Percentiles rank a stretch among this genome's conserved stretches.
These are phyloP conservation scores for Acanthamoeba culbertsoni DNA, from an alignment of 208 protist species.

Conservation along the genomic window DNA sequence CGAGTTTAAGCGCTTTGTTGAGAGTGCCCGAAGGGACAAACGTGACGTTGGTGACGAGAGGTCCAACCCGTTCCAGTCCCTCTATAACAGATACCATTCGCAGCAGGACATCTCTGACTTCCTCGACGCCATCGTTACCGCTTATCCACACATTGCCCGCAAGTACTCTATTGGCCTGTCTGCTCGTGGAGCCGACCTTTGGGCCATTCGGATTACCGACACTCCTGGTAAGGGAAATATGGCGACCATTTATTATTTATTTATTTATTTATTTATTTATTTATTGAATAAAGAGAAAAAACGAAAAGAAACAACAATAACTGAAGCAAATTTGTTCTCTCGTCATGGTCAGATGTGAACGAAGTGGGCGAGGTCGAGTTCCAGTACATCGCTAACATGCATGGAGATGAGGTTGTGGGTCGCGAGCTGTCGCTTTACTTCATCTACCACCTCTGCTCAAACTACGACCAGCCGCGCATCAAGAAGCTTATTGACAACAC, in stretches of 20 bases:
- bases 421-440: slow-evolving; percentile 48
- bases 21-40: not conserved
- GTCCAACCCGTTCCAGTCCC: not conserved
- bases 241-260: not conserved
- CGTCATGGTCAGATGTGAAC: not conserved
- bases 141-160: not conserved
- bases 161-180: not conserved
- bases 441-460: not conserved
- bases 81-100: not conserved
- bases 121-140: not conserved
- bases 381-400: slow-evolving; percentile 60
- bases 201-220: not conserved
- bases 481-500: slow-evolving; percentile 48
- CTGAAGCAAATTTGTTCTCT: not conserved
- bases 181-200: not conserved
- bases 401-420: slow-evolving; percentile 59
- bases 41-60: not conserved
- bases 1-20: not conserved
- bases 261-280: not conserved
- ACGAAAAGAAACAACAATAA: not conserved
- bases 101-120: not conserved
- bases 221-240: not conserved
- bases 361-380: not conserved
- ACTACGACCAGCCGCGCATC: slow-evolving; percentile 34
- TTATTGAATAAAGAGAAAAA: not conserved